Evolutionary conservation across 1,139 yeast species (phyloP).

Genomic region (Candida labiduridarum): DNA sequence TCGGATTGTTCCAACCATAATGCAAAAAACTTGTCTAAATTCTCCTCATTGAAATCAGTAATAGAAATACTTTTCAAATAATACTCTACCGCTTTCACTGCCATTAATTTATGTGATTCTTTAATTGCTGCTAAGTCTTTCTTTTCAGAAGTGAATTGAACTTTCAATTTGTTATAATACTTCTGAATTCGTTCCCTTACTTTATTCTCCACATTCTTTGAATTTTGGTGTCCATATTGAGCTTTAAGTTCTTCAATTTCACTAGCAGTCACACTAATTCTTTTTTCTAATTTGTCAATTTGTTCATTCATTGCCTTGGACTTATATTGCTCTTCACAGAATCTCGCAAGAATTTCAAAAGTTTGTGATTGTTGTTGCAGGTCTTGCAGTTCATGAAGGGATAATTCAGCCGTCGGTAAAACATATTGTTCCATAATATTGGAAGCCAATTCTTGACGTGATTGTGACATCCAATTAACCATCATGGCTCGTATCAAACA

Average conservation of each 20-base stretch:
- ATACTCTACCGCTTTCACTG: slow-evolving; percentile 58
- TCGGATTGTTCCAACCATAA: slow-evolving; percentile 75
- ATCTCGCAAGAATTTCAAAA: slow-evolving; percentile 65
- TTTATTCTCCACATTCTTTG: slow-evolving; percentile 18
- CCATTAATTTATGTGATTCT: slow-evolving; percentile 44
- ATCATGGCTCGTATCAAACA: slow-evolving; percentile 50
- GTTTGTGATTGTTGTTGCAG: slow-evolving; percentile 40
- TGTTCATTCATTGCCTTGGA: slow-evolving; percentile 47
- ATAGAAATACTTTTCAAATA: slow-evolving; percentile 57
- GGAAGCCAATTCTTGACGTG: slow-evolving; percentile 67
- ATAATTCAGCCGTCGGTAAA: slow-evolving; percentile 36
- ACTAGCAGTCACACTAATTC: slow-evolving; percentile 37
- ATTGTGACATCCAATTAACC: slow-evolving; percentile 71
- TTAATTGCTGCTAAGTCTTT: slow-evolving; percentile 44
- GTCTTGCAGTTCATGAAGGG: slow-evolving; percentile 19
- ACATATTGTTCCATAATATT: slow-evolving; percentile 61
- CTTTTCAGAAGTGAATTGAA: slow-evolving; percentile 52
- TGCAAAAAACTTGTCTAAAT: slow-evolving; percentile 76
- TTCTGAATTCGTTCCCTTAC: slow-evolving; percentile 55
- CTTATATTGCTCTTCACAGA: slow-evolving; percentile 70
- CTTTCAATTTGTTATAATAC: slow-evolving; percentile 49
- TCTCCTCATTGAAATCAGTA: slow-evolving; percentile 55
- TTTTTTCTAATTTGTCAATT: slow-evolving; percentile 40
- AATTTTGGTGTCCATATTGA: slow-evolving; percentile 26
- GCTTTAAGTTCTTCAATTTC: slow-evolving; percentile 54